Evolutionary conservation across 805 yeast genomes (phyloP), one percentile per base, ranked within the genome.

Genomic region (Saccharomycopsis olivae): DNA sequence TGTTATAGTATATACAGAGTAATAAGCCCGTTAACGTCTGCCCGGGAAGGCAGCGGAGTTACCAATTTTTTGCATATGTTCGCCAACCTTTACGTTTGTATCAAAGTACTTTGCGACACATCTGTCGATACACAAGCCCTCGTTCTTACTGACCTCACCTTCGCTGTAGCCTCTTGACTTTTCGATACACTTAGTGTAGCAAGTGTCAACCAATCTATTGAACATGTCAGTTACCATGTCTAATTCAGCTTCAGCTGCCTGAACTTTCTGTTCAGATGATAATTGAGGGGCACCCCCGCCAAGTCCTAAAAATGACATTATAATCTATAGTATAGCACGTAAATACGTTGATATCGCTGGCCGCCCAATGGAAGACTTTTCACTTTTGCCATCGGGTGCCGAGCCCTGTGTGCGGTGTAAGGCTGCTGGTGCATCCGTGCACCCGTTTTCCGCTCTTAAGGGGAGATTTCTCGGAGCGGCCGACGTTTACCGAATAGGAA

Each of bases 201-300:
- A 88, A 51, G 85, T 80, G 54, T 80, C 88, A 18, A 87, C 94
- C 54, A 88, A 68, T 54, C 78, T 73, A 74, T 89, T 89, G 75
- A 89, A 89, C 96, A 89, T 87, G 52, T 92, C 95, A 29, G 96
- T 88, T 52, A 89, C 95, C 78, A 92, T 81, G 61, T 89, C 98
- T 51, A 89, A 72, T 63, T 89, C 98, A 43, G 95, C 84, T 65
- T 89, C 97, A 38, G 98, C 98, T 50, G 95, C 95, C 54, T 71
- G 71, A 47, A 83, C 68, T 60, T 83, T 83, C 59, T 80, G 87
- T 49, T 78, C 81, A 30, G 86, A 71, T 19, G 81, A 67, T 49
- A 77, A 56, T 58, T 78, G 84, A 48, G 89, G 88, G 50, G 81
- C 70, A 44, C 74, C 70, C 47, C 79, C 80, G 49, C 88, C 88